A percentile compares a stretch with the other conserved stretches of the same genome.
phyloP scores from a whole-genome alignment of 2,329 filamentous ascomycete species.

The Neocatenulostroma microsporum region DNA sequence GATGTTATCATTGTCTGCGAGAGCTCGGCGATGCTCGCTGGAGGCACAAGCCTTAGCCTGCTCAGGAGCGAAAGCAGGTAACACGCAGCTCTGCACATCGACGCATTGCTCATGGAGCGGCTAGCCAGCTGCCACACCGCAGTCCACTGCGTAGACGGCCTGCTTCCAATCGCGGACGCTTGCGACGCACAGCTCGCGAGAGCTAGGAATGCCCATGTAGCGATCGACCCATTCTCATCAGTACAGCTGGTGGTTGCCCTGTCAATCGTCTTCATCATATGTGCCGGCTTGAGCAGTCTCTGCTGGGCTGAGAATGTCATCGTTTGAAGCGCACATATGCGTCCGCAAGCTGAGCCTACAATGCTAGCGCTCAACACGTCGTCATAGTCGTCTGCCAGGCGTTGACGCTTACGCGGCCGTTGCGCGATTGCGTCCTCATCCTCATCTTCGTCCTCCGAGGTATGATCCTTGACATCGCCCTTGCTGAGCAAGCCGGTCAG shows the following conservation, averaged over 20 bases:
- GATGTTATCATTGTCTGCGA: too few species aligned
- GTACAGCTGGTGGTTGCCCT: constrained; percentile 24
- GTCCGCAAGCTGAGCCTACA: constrained; percentile 29
- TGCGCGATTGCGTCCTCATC: constrained; percentile 10
- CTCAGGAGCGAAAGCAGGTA: constrained; percentile 64
- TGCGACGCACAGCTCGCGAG: constrained; percentile 55
- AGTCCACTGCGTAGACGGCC: constrained; percentile 52
- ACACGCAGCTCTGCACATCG: constrained; percentile 69
- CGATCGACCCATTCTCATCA: constrained; percentile 60
- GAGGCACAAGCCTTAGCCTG: constrained; percentile 56
- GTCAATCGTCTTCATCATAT: constrained; percentile 14
- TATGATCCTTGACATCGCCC: too few species aligned
- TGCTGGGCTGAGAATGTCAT: constrained; percentile 43
- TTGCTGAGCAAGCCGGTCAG: constrained; percentile 20
- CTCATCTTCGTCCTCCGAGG: constrained; percentile 4
- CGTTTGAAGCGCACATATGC: constrained; percentile 47
- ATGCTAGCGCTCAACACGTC: constrained; percentile 34
- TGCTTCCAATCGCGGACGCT: constrained; percentile 32
- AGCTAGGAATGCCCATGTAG: constrained; percentile 80
- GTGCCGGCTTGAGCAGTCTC: constrained; percentile 18
- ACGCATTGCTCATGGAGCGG: constrained; percentile 61
- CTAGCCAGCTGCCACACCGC: constrained; percentile 68
- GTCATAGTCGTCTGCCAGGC: constrained; percentile 31
- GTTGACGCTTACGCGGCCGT: constrained; percentile 31
- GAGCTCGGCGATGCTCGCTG: constrained; percentile 59